These are phyloP conservation scores for Podila clonocystis DNA, from an alignment of 192 early-diverging fungal genomes.

Conservation along the genomic window DNA sequence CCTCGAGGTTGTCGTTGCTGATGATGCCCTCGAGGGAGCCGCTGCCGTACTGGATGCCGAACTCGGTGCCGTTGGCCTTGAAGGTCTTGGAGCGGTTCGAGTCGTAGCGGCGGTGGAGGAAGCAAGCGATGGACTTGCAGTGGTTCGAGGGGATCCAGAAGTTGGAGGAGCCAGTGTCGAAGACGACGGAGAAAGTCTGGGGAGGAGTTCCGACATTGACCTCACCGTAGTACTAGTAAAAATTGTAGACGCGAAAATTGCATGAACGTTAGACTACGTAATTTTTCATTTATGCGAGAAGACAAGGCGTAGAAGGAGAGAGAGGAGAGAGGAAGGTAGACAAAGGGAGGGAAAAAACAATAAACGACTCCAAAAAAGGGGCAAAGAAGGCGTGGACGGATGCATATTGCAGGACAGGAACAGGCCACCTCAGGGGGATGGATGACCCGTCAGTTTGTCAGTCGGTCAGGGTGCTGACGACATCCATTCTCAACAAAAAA, in stretches of 20 bases:
- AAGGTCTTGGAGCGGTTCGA: slow-evolving; percentile 79
- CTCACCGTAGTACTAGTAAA: slow-evolving; percentile 90
- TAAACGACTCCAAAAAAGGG: background rate
- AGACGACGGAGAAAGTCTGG: slow-evolving; percentile 92
- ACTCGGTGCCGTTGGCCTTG: slow-evolving; percentile 91
- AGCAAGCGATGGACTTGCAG: slow-evolving; percentile 96
- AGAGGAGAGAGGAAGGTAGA: background rate
- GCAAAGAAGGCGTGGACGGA: no score
- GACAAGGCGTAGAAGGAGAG: background rate
- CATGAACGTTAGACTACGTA: background rate
- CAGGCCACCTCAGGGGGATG: no score
- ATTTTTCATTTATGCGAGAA: background rate
- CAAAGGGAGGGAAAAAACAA: background rate
- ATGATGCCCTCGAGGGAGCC: slow-evolving; percentile 97
- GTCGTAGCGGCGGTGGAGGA: slow-evolving; percentile 91
- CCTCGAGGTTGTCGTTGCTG: slow-evolving; percentile 66
- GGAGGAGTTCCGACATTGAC: slow-evolving; percentile 88
- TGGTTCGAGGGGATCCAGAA: slow-evolving; percentile 96
- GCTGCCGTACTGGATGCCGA: slow-evolving; percentile 94
- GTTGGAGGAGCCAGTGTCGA: slow-evolving; percentile 97
- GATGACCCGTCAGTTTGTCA: no score
- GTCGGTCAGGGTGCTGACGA: no score
- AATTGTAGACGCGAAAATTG: background rate
- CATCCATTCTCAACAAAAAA: no score
- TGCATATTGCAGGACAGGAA: no score